Evolutionary conservation across 2,329 filamentous ascomycete genomes (phyloP), one percentile per base, ranked within the genome.

Genomic region (Fusarium sp.): DNA sequence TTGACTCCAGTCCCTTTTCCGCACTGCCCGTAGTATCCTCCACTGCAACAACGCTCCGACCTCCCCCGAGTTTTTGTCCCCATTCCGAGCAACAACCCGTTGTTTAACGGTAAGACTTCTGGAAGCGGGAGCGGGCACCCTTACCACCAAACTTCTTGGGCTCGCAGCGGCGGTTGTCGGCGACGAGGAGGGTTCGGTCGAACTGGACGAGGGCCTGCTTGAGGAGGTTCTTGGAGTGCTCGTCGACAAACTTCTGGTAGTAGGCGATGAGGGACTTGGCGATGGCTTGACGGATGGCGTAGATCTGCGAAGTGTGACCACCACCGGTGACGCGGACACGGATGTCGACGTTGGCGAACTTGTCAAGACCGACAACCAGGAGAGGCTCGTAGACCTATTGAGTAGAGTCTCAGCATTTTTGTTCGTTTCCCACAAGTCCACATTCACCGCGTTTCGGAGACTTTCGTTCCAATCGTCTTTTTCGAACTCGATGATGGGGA

Each of bases 231-330:
- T 99, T 99, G 90, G 94, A 95, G 94, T 98, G 95, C 94, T 99
- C 97, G 85, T 99, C 97, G 88, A 98, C 95, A 90, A 93, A 99
- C 92, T 99, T 98, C 90, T 98, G 96, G 94, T 98, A 98, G 93
- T 98, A 98, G 87, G 95, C 83, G 80, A 85, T 83, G 69, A 85
- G 80, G 72, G 83, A 81, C 92, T 98, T 99, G 90, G 95, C 92
- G 63, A 99, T 98, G 83, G 97, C 96, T 90, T 99, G 97, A 83
- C 97, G 95, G 91, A 98, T 95, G 86, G 97, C 97, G 89, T 98
- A 98, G 88, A 98, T 91, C 88, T 98, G 95, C 73, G 94, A 97
- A 79, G 94, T 95, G 91, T 98, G 96, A 89, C 96, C 97, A 94
- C 97, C 97, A 86, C 97, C 97, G 83, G 92, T 91, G 83, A 98